Conservation (phyloP, 192 early-diverging fungal species). For the Helicostylum pulchrum region DNA sequence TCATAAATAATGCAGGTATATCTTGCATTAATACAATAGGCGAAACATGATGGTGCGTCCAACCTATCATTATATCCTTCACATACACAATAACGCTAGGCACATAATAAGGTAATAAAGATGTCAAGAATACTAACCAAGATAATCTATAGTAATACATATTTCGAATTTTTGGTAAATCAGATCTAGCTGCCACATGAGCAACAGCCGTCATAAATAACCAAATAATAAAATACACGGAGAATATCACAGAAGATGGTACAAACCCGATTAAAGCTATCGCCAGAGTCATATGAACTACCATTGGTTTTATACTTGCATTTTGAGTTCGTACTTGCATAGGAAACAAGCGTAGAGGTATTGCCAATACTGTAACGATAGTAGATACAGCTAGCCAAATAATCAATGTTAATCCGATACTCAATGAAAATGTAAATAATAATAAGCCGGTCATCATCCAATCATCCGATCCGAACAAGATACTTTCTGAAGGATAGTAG, state of each 20-base stretch:
- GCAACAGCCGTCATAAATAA: background rate
- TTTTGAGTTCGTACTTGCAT: background rate
- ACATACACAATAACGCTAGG: slow-evolving; percentile 11
- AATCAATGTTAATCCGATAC: background rate
- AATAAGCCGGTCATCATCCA: background rate
- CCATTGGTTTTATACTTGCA: background rate
- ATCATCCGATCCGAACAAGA: background rate
- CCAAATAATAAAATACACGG: background rate
- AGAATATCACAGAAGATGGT: slow-evolving; percentile 5
- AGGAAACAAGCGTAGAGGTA: background rate
- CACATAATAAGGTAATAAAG: slow-evolving; percentile 13
- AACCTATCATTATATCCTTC: slow-evolving; percentile 12
- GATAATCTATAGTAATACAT: slow-evolving; percentile 5
- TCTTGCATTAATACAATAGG: background rate
- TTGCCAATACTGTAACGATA: background rate
- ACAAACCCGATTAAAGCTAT: background rate
- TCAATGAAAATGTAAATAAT: background rate
- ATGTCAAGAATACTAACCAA: slow-evolving; percentile 4
- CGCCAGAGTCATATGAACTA: background rate
- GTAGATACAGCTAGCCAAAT: background rate
- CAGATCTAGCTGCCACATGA: background rate
- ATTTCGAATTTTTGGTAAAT: slow-evolving; percentile 11
- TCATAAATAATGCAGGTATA: background rate
- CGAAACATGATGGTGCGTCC: background rate
- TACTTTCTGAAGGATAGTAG: background rate